Evolutionary conservation across 352 stramenopile species (phyloP), one percentile per base, ranked within the genome.

Genomic region (Blastocystis sp.): DNA sequence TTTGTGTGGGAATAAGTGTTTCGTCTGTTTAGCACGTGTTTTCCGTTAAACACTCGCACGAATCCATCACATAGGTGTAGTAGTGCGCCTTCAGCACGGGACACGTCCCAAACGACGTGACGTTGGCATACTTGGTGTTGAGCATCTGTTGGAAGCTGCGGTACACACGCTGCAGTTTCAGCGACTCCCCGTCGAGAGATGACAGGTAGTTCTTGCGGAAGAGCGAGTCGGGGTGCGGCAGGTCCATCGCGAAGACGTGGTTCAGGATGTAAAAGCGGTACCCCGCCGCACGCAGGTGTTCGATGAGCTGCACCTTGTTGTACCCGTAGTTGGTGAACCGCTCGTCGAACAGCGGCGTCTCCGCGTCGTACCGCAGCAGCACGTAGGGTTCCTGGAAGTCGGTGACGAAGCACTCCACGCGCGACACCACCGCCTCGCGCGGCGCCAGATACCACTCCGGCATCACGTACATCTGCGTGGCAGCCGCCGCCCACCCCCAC

Each of bases 301-400:
- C 75, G 34, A 85, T 59, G 2, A 46, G 27, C 32, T 85, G 75
- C 29, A 85, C 75, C 32, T 85, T 85, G 51, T 85, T 85, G 29
- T 85, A 85, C 9, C 75, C 75, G 59, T 85, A 85, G 16, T 85
- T 85, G 14, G 32, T 44, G 38, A 85, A 85, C 8, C 18, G 54
- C 36, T 85, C 56, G 42, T 72, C 54, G 42, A 54, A 85, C 38
- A 76, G 18, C 16, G 75, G 75, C 7, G 63, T 85, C 49, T 18
- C n/a, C 21, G 3, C 8, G 6, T 51, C 14, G 11, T 51, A 51
- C 46, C n/a, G 42, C 16, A 81, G 48, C 9, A 81, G 24, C 49
- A 81, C 48, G 53, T 81, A 81, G 3, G 69, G 69, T 29, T 81
- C 69, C 51, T 81, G 69, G n/a, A 81, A 49, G 36, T 81, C 69